Base-by-base conservation (phyloP, 768 basidiomycete species). In the Filobasidium wieringae region DNA sequence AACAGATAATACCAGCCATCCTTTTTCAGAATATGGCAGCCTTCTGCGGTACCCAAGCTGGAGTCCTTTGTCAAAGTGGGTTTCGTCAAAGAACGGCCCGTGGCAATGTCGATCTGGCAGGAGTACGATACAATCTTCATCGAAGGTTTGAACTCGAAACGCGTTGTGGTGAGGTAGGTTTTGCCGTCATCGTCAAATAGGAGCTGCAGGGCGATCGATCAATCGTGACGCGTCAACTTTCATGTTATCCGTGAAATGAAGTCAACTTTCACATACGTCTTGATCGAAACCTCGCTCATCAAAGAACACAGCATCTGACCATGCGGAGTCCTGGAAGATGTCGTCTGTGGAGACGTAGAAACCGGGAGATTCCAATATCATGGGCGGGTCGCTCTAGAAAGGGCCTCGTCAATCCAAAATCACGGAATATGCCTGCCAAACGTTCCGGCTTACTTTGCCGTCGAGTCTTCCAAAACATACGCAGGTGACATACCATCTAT, bases 1-100 rank as follows among this genome's bases (percentile, higher is more conserved):
- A 75, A 55, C 9, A 77, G 67, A 63, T 77, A 77, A 56, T 75
- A 77, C 33, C 7, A 43, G 1, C 60, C 64, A 32, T 68, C 66
- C 37, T 51, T 51, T 45, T 66, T 63, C 59, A 64, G 62, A 45
- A 72, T 60, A 47, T 72, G 70, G 11, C 66, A 62, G 19, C 64
- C 70, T 51, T 72, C 70, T 12, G 70, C 65, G 19, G 68, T 54
- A 27, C 57, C 57, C 5, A 62, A 52, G 11, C 30, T 22, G 9
- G 60, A 62, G 8, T 40, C 52, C 27, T 53, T 53, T 17, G 53
- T 34, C 7, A 62, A 53, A 17, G 52, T 51, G 36, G 60, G 60
- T n/a, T 26, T 39, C 26, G 51, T 47, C 27, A 62, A 51, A 14
- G 57, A 58, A 14, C 29, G 30, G 7, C 61, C 61, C 8, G 61